Evolutionary conservation across 2,329 filamentous ascomycete genomes (phyloP), one percentile per base, ranked within the genome.

Genomic region (Seiridium cupressi): DNA sequence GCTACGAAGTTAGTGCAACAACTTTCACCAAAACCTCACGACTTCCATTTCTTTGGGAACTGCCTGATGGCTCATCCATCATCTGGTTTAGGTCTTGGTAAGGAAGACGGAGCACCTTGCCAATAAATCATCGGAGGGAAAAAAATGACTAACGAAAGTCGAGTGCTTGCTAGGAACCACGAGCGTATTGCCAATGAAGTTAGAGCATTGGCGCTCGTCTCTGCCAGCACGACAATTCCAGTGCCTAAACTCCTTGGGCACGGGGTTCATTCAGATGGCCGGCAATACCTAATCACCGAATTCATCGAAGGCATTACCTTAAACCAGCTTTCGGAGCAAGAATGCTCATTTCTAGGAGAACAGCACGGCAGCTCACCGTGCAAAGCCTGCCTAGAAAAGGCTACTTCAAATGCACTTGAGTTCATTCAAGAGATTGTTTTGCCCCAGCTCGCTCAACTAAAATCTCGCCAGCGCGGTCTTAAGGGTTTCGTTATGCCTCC

Each of bases 21-120:
- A 55, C 51, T 35, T 55, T 55, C 26, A 55, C 51, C 32, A 55
- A 55, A 44, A 42, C 51, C n/a, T 55, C 36, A 8, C 51, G 51
- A 18, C 51, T 55, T 9, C 34, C 36, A 9, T 55, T 55, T 9
- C 11, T 8, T 5, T 32, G 10, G 11, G 8, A 38, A 32, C 38
- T 6, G 11, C 38, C 11, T 7, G 11, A 42, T 11, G 11, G 38
- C 7, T 7, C 38, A 7, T 7, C 6, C 6, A 7, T 42, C 11
- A 11, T 7, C 11, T 42, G 38, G 38, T 42, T 42, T 42, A 42
- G 38, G 11, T 42, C 10, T n/a, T 18, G n/a, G n/a, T 5, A 38
- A 53, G 32, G 5, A 32, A 32, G 7, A 13, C 8, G 10, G 34
- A 13, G 49, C 11, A 11, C 26, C 18, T n/a, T 55, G 34, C 26